Percentiles rank a stretch among this genome's conserved stretches.
phyloP scores from a whole-genome alignment of 139 green algal species.

The Nannochloris sp. region DNA sequence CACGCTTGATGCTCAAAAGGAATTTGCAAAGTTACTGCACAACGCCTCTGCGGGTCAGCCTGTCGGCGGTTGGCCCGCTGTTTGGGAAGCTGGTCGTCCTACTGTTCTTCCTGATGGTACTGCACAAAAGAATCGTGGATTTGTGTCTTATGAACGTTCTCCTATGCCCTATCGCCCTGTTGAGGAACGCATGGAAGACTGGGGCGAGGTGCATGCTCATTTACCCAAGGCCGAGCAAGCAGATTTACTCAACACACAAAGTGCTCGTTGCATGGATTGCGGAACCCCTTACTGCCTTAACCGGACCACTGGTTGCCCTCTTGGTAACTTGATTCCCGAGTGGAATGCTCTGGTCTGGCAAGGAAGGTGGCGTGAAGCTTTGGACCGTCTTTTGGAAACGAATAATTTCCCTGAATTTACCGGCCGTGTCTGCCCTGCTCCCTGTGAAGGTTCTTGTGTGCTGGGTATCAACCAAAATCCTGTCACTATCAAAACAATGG shows the following conservation, averaged over 20 bases:
- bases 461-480: slow-evolving; percentile 96
- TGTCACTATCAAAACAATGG: slow-evolving; percentile 95
- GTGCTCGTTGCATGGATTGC: slow-evolving; percentile 93
- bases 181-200: slow-evolving; percentile 82
- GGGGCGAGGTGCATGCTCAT: slow-evolving; percentile 69
- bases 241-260: slow-evolving; percentile 82
- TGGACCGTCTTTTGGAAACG: slow-evolving; percentile 89
- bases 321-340: slow-evolving; percentile 94
- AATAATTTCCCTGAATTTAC: slow-evolving; percentile 99
- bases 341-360: slow-evolving; percentile 95
- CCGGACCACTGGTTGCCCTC: slow-evolving; percentile 68
- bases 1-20: slow-evolving; percentile 16
- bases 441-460: slow-evolving; percentile 91
- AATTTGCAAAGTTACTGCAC: slow-evolving; percentile 34
- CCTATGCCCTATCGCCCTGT: slow-evolving; percentile 76
- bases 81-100: slow-evolving; percentile 66
- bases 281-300: slow-evolving; percentile 95
- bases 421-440: slow-evolving; percentile 84
- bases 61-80: slow-evolving; percentile 28
- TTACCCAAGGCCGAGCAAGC: slow-evolving; percentile 21
- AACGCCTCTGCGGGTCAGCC: slow-evolving; percentile 53
- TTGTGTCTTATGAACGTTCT: slow-evolving; percentile 80
- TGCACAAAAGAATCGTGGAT: slow-evolving; percentile 73
- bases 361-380: slow-evolving; percentile 82
- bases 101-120: slow-evolving; percentile 40